Percentiles rank a stretch among this genome's conserved stretches.
phyloP scores from a whole-genome alignment of 805 yeast genomes.

The Ogataea haglerorum region DNA sequence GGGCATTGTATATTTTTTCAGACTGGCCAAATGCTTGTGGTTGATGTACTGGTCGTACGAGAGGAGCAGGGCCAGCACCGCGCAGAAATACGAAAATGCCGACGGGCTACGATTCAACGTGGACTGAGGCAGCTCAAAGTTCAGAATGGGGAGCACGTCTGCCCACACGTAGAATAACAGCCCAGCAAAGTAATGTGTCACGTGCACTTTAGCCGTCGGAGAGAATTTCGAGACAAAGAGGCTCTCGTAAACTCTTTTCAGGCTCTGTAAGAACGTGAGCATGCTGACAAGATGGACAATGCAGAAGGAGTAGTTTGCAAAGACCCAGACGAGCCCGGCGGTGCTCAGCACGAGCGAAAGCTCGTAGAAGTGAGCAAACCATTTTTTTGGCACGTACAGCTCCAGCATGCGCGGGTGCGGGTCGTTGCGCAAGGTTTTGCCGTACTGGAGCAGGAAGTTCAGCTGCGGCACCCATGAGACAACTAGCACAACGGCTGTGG shows the following conservation, averaged over 20 bases:
- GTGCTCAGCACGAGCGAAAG: slow-evolving; percentile 31
- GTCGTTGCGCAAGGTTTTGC: slow-evolving; percentile 36
- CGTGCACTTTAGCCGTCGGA: slow-evolving; percentile 50
- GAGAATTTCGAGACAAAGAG: slow-evolving; percentile 45
- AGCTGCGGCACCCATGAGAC: slow-evolving; percentile 33
- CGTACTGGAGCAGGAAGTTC: slow-evolving; percentile 40
- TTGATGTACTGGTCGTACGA: slow-evolving; percentile 47
- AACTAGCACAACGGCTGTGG: slow-evolving; percentile 26
- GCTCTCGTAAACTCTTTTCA: slow-evolving; percentile 56
- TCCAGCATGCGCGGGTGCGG: slow-evolving; percentile 1
- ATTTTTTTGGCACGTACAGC: slow-evolving; percentile 55
- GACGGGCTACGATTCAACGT: not conserved
- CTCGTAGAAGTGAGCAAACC: slow-evolving; percentile 62
- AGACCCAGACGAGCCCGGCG: not conserved
- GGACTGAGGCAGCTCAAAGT: slow-evolving; percentile 13
- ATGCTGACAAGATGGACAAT: slow-evolving; percentile 7
- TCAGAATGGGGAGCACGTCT: slow-evolving; percentile 33
- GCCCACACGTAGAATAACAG: slow-evolving; percentile 52
- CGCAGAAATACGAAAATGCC: not conserved
- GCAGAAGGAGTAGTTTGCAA: not conserved
- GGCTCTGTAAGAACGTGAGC: slow-evolving; percentile 46
- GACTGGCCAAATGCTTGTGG: slow-evolving; percentile 46
- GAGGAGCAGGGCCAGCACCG: slow-evolving; percentile 30
- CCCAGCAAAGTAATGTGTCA: slow-evolving; percentile 67
- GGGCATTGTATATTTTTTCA: slow-evolving; percentile 59